phyloP scores from a whole-genome alignment of 2,329 filamentous ascomycete species.

The Fusarium sp. region DNA sequence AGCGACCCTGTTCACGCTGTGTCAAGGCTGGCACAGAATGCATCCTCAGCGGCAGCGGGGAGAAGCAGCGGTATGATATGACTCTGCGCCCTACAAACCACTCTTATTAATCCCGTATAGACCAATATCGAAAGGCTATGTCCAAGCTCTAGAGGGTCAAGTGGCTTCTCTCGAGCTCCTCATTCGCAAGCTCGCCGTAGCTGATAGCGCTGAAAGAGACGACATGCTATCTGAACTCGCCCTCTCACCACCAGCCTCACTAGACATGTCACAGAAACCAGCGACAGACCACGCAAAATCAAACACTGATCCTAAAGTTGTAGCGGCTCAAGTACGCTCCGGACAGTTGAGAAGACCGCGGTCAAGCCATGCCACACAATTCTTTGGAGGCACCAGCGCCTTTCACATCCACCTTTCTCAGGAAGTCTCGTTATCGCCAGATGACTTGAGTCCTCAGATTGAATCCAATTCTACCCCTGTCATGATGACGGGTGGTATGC shows the following conservation, averaged over 20 bases:
- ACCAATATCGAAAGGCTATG: constrained; percentile 58
- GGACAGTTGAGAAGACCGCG: constrained; percentile 54
- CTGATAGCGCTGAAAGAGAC: constrained; percentile 53
- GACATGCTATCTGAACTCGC: constrained; percentile 55
- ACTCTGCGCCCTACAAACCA: not conserved
- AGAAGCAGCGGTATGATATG: constrained; percentile 56
- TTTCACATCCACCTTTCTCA: constrained; percentile 54
- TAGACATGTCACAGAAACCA: constrained; percentile 25
- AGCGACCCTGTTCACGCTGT: constrained; percentile 62
- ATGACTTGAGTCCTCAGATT: constrained; percentile 19
- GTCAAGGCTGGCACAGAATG: constrained; percentile 55
- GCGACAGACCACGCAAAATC: constrained; percentile 38
- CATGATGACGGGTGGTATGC: constrained; percentile 16
- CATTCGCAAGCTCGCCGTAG: constrained; percentile 57
- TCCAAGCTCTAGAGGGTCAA: constrained; percentile 60
- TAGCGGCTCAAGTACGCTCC: constrained; percentile 49
- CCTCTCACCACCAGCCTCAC: constrained; percentile 40
- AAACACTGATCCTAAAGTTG: constrained; percentile 47
- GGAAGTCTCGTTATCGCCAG: constrained; percentile 40
- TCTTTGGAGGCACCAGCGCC: constrained; percentile 61
- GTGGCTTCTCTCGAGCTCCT: constrained; percentile 59
- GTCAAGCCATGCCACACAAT: constrained; percentile 56
- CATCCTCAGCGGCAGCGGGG: constrained; percentile 54
- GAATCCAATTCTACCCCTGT: constrained; percentile 26
- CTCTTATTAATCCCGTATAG: constrained; percentile 41